Conservation (phyloP, 805 yeast species). For the Lipomyces japonicus region DNA sequence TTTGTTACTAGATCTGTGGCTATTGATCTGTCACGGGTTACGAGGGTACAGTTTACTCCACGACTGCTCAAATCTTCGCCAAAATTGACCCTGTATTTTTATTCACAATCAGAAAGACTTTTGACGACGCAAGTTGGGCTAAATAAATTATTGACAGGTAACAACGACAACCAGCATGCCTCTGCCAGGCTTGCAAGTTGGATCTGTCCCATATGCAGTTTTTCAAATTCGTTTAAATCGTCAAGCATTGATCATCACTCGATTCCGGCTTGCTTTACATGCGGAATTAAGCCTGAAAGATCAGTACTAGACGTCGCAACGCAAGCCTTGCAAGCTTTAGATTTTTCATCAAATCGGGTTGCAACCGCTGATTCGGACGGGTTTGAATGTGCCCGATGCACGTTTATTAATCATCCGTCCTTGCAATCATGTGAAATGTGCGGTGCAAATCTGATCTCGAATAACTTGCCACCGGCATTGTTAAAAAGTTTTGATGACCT, state of each 20-base stretch:
- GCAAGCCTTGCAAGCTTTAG: neutral
- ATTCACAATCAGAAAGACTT: neutral
- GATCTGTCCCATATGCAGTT: slow-evolving; percentile 90
- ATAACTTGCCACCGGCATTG: slow-evolving; percentile 31
- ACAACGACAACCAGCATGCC: too few relatives aligned
- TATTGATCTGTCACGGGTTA: slow-evolving; percentile 45
- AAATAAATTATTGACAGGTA: neutral
- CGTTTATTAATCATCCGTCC: slow-evolving; percentile 80
- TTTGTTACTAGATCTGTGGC: slow-evolving; percentile 47
- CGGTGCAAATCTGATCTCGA: slow-evolving; percentile 52
- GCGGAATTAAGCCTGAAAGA: slow-evolving; percentile 53
- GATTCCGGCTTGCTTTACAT: slow-evolving; percentile 52
- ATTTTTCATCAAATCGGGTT: slow-evolving; percentile 3
- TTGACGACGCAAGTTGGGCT: neutral
- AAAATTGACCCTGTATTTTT: slow-evolving; percentile 50
- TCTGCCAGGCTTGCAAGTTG: slow-evolving; percentile 43
- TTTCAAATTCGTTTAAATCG: slow-evolving; percentile 48
- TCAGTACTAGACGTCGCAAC: slow-evolving; percentile 5
- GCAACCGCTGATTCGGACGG: slow-evolving; percentile 6
- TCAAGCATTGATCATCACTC: slow-evolving; percentile 34
- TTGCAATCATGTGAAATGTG: slow-evolving; percentile 81
- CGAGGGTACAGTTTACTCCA: slow-evolving; percentile 25
- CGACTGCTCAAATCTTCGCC: slow-evolving; percentile 77
- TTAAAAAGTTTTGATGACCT: slow-evolving; percentile 31
- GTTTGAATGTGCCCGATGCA: slow-evolving; percentile 55